These are phyloP conservation scores for Chlamydomonas incerta DNA, from an alignment of 139 green algal genomes.

Conservation along the genomic window DNA sequence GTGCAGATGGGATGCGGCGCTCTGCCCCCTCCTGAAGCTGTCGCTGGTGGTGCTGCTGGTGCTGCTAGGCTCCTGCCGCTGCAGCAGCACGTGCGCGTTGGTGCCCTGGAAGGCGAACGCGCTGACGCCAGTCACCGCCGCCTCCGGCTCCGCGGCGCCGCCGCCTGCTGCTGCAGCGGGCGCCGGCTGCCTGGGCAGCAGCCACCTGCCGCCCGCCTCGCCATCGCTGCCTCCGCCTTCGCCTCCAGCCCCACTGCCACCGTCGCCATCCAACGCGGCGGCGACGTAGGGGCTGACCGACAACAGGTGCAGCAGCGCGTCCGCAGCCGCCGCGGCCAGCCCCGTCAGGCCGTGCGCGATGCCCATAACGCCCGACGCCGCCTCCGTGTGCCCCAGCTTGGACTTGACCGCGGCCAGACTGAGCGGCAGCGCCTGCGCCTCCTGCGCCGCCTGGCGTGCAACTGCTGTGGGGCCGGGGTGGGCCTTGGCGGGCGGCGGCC, in stretches of 20 bases:
- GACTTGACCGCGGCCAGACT: slow-evolving; percentile 75
- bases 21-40: too few relatives aligned
- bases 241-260: neutral
- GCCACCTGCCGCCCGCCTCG: neutral
- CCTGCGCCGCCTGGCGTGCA: neutral
- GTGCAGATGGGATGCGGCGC: neutral
- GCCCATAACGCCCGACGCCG: slow-evolving; percentile 80
- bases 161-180: neutral
- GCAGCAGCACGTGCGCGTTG: slow-evolving; percentile 69
- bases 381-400: slow-evolving; percentile 89
- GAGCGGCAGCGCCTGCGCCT: slow-evolving; percentile 43
- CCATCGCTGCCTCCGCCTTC: neutral
- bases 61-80: neutral
- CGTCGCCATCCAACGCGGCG: slow-evolving; percentile 45
- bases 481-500: neutral
- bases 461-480: too few relatives aligned
- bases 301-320: slow-evolving; percentile 73
- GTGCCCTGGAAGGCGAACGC: slow-evolving; percentile 86
- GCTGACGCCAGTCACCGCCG: slow-evolving; percentile 66
- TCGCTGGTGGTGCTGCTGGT: neutral
- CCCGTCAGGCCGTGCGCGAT: slow-evolving; percentile 63
- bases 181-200: slow-evolving; percentile 26
- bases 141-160: neutral
- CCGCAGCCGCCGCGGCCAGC: neutral
- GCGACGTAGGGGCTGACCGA: slow-evolving; percentile 71